A percentile compares a stretch with the other conserved stretches of the same genome.
Evolutionary conservation across 805 yeast genomes (phyloP).

Genomic region (Yarrowia sp.): DNA sequence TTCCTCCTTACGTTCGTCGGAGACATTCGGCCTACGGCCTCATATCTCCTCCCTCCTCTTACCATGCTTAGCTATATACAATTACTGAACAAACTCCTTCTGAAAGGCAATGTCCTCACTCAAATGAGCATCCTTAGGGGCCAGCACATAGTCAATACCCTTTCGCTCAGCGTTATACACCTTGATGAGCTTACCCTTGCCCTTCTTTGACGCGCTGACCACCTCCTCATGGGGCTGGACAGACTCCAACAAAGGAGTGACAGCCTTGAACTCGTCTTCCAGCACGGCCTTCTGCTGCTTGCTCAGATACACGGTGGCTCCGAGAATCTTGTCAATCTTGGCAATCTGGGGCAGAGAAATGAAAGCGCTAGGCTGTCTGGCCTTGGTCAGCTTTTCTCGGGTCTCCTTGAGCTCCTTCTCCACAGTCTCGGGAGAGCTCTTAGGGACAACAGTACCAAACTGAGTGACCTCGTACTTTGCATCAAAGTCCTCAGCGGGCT

Average conservation of each 20-base stretch:
- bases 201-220: slow-evolving; percentile 17
- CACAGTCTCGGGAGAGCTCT: not conserved
- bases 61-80: slow-evolving; percentile 1
- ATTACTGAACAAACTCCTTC: slow-evolving; percentile 23
- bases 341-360: slow-evolving; percentile 4
- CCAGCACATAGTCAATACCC: slow-evolving; percentile 22
- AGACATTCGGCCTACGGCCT: too few species aligned
- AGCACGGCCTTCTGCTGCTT: not conserved
- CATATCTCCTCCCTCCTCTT: not conserved
- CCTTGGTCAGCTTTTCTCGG: slow-evolving; percentile 11
- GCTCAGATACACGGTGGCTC: not conserved
- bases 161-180: slow-evolving; percentile 20
- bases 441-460: slow-evolving; percentile 4
- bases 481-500: not conserved
- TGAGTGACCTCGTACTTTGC: slow-evolving; percentile 2
- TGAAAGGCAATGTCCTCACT: slow-evolving; percentile 18
- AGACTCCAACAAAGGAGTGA: slow-evolving; percentile 1
- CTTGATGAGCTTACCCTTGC: slow-evolving; percentile 24
- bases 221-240: slow-evolving; percentile 26
- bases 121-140: slow-evolving; percentile 18
- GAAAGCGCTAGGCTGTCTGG: not conserved
- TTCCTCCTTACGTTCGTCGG: too few species aligned
- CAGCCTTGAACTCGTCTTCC: slow-evolving; percentile 1
- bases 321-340: slow-evolving; percentile 16
- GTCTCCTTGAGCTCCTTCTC: not conserved